These are phyloP conservation scores for Psilocybe tampanensis DNA, from an alignment of 768 basidiomycete genomes.

Conservation along the genomic window DNA sequence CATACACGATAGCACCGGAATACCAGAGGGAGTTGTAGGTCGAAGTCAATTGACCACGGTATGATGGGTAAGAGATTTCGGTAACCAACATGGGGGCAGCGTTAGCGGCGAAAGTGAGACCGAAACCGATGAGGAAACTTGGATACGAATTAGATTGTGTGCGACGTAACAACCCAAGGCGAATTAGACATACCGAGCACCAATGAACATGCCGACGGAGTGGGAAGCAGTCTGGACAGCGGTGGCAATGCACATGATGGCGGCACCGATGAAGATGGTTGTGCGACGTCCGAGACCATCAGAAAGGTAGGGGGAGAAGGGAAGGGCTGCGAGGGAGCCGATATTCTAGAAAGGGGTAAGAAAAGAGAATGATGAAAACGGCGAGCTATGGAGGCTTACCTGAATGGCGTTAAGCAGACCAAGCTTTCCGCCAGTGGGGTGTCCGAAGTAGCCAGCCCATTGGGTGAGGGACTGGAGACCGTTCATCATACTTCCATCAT, in stretches of 20 bases:
- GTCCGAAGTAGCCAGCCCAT: slow-evolving; percentile 65
- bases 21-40: slow-evolving; percentile 88
- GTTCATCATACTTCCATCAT: slow-evolving; percentile 82
- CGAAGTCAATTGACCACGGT: slow-evolving; percentile 79
- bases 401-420: slow-evolving; percentile 79
- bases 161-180: no score
- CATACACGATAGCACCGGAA: slow-evolving; percentile 76
- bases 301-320: slow-evolving; percentile 71
- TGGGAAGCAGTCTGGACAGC: slow-evolving; percentile 73
- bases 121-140: slow-evolving; percentile 76
- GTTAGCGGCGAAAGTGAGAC: slow-evolving; percentile 72
- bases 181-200: slow-evolving; percentile 56
- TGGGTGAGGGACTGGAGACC: slow-evolving; percentile 68
- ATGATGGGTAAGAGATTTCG: slow-evolving; percentile 82
- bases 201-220: slow-evolving; percentile 78
- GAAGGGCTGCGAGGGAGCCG: slow-evolving; percentile 66
- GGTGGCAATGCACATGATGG: slow-evolving; percentile 70
- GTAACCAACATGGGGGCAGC: slow-evolving; percentile 85
- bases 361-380: not conserved
- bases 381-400: slow-evolving; percentile 35
- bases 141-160: slow-evolving; percentile 1
- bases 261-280: slow-evolving; percentile 68
- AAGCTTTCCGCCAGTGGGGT: slow-evolving; percentile 57
- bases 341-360: slow-evolving; percentile 53
- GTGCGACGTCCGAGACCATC: slow-evolving; percentile 71